Conservation (phyloP, 2,329 filamentous ascomycete species). For the Stagonosporopsis tanaceti region DNA sequence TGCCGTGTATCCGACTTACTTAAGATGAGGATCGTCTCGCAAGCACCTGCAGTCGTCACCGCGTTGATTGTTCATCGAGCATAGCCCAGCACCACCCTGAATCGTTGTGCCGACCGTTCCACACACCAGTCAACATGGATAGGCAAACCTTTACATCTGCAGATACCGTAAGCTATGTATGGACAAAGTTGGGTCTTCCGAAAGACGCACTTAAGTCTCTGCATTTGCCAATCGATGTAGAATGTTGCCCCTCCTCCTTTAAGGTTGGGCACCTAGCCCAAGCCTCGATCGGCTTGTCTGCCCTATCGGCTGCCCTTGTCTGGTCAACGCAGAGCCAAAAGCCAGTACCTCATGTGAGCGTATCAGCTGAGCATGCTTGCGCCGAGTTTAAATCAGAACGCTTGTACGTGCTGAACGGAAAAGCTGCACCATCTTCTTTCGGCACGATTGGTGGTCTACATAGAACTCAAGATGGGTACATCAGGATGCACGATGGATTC, state of each 20-base stretch:
- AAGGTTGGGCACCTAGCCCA: conserved; percentile 64
- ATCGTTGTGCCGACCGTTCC: background rate
- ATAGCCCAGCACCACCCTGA: background rate
- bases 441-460: conserved; percentile 62
- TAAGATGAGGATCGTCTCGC: background rate
- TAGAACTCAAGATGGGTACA: conserved; percentile 59
- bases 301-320: conserved; percentile 59
- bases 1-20: background rate
- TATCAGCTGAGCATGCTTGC: conserved; percentile 57
- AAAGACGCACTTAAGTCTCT: conserved; percentile 32
- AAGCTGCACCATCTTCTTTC: conserved; percentile 46
- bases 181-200: conserved; percentile 38
- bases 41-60: too few species aligned
- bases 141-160: conserved; percentile 32
- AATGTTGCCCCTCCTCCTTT: conserved; percentile 60
- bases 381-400: conserved; percentile 64
- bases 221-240: conserved; percentile 27
- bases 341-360: conserved; percentile 50
- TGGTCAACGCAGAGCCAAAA: conserved; percentile 46
- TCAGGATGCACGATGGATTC: conserved; percentile 65
- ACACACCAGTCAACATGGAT: conserved; percentile 19
- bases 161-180: conserved; percentile 43
- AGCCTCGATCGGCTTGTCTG: conserved; percentile 60
- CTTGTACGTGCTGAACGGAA: conserved; percentile 56
- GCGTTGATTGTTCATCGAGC: background rate